These are phyloP conservation scores for Pythium aphanidermatum DNA, from an alignment of 352 stramenopile species.

Conservation along the genomic window DNA sequence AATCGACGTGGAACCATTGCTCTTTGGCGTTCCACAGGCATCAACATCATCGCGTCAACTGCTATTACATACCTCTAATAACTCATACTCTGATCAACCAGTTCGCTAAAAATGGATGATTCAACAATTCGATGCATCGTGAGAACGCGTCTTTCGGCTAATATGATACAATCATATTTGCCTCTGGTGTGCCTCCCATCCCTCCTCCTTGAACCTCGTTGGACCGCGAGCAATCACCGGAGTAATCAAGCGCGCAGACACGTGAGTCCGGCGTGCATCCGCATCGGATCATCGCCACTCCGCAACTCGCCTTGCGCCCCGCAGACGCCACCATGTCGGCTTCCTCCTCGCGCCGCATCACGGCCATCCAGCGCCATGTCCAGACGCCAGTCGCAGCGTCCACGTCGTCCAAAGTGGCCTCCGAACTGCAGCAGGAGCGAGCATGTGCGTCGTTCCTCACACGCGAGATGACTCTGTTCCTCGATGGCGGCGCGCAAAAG, in stretches of 20 bases:
- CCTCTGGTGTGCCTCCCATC: no score
- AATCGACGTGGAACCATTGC: no score
- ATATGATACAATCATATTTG: no score
- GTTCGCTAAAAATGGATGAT: no score
- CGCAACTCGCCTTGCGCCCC: background rate
- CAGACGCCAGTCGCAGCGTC: constrained; percentile 27
- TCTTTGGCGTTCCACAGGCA: no score
- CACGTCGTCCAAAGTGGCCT: constrained; percentile 29
- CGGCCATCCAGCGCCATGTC: constrained; percentile 48
- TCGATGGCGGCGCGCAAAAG: constrained; percentile 41
- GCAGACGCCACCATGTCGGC: no score
- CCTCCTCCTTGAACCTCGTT: no score
- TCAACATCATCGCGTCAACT: no score
- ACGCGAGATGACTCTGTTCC: constrained; percentile 50
- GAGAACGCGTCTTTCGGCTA: no score
- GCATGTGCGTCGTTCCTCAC: constrained; percentile 37
- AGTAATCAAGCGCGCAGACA: constrained; percentile 1
- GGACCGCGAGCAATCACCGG: background rate
- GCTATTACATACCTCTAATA: no score
- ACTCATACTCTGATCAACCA: no score
- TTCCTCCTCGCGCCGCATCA: constrained; percentile 29
- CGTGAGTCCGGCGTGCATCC: background rate
- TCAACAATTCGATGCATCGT: no score
- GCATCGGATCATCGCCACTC: background rate
- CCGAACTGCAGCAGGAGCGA: constrained; percentile 48